Conservation (phyloP, 1,139 yeast genomes). For the Diutina rugosa region DNA sequence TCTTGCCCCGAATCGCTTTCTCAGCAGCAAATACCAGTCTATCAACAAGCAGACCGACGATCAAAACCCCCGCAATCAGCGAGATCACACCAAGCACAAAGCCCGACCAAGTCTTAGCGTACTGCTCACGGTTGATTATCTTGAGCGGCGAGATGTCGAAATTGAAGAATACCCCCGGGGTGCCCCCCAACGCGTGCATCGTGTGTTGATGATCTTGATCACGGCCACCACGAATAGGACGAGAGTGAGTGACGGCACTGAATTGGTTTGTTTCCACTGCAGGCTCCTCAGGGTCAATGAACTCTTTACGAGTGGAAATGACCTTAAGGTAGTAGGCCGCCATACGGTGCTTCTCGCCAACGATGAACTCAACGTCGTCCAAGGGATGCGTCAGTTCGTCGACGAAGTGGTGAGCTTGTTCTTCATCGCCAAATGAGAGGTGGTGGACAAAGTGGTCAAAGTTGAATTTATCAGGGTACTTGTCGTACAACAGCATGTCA, state of each 20-base stretch:
- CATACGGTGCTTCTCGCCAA: slow-evolving; percentile 46
- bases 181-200: slow-evolving; percentile 72
- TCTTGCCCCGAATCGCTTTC: slow-evolving; percentile 63
- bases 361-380: slow-evolving; percentile 35
- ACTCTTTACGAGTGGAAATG: slow-evolving; percentile 80
- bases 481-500: slow-evolving; percentile 62
- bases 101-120: slow-evolving; percentile 72
- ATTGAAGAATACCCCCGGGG: slow-evolving; percentile 78
- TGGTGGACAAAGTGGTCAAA: slow-evolving; percentile 71
- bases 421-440: slow-evolving; percentile 58
- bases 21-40: slow-evolving; percentile 86
- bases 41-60: slow-evolving; percentile 84
- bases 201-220: slow-evolving; percentile 90
- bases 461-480: slow-evolving; percentile 40
- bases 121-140: slow-evolving; percentile 74
- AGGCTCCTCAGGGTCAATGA: slow-evolving; percentile 29
- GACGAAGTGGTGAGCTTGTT: slow-evolving; percentile 4
- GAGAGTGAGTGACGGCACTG: slow-evolving; percentile 79
- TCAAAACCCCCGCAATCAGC: slow-evolving; percentile 85
- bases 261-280: slow-evolving; percentile 80
- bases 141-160: slow-evolving; percentile 92
- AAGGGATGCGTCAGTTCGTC: slow-evolving; percentile 50
- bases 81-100: slow-evolving; percentile 78
- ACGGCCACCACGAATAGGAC: slow-evolving; percentile 75
- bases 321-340: slow-evolving; percentile 77